A percentile compares a stretch with the other conserved stretches of the same genome.
These are phyloP conservation scores for Arthrobotrys iridis DNA, from an alignment of 2,329 filamentous ascomycete genomes.

Conservation along the genomic window DNA sequence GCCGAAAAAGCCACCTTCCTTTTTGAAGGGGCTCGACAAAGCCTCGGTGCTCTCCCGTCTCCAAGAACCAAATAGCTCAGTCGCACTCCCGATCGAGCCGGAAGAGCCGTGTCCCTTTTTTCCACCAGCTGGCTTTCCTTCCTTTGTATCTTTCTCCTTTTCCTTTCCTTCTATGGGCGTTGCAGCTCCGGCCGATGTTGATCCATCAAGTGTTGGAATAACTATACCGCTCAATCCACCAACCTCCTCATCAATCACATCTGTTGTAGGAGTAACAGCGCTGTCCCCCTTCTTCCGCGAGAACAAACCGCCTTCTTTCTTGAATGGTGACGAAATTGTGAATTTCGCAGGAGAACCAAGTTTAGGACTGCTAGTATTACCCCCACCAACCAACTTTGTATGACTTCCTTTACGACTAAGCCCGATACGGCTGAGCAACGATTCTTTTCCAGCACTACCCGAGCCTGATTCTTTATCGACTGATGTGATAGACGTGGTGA, in stretches of 20 bases:
- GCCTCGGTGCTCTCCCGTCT: conserved; percentile 46
- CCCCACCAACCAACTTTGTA: conserved; percentile 49
- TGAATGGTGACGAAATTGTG: conserved; percentile 57
- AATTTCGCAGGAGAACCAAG: conserved; percentile 58
- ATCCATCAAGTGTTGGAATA: conserved; percentile 22
- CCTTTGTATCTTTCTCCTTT: conserved; percentile 23
- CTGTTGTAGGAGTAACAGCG: conserved; percentile 40
- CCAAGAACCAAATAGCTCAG: conserved; percentile 46
- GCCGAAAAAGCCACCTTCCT: conserved; percentile 45
- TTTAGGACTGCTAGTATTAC: conserved; percentile 46
- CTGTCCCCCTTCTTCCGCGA: conserved; percentile 54
- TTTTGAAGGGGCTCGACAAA: conserved; percentile 47
- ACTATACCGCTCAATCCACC: conserved; percentile 34
- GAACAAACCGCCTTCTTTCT: conserved; percentile 58
- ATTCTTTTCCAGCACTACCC: conserved; percentile 52
- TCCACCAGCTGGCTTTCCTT: conserved; percentile 10
- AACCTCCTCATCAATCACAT: conserved; percentile 48
- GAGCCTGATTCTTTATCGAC: conserved; percentile 54
- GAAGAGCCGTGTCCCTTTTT: conserved; percentile 49
- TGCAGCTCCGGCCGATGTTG: not conserved
- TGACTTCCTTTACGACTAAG: conserved; percentile 56
- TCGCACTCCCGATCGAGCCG: conserved; percentile 36
- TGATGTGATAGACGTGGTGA: conserved; percentile 31
- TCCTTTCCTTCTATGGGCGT: conserved; percentile 20
- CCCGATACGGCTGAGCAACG: conserved; percentile 54